Evolutionary conservation across 2,329 filamentous ascomycete genomes (phyloP), one percentile per base, ranked within the genome.

Genomic region (Monosporascus sp.): DNA sequence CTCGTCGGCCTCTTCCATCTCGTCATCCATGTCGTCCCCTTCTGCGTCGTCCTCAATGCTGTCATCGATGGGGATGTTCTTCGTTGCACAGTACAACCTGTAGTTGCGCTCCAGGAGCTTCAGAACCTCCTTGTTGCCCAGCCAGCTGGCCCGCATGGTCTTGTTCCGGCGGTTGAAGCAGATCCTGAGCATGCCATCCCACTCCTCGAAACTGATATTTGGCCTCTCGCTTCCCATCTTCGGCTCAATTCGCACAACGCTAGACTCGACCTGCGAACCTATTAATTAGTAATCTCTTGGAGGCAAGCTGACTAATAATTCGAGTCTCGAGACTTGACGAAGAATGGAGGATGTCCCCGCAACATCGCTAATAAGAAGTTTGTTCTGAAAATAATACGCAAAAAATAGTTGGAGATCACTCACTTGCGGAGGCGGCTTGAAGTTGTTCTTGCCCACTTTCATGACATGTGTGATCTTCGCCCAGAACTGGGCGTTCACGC

Each of bases 401-500:
- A 35, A 35, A 19, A 31, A 9, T 0, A 43, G 19, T 9, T 41
- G 17, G 40, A 5, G 14, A 14, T 9, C 3, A 14, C 40, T 24
- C 22, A 43, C 43, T 48, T 63, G 62, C 8, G 94, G 94, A 1
- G 94, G 93, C 0, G 94, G 94, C 57, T 90, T 91, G 80, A 97
- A 99, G 75, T 97, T 97, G 73, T 95, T 94, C 73, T 87, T 89
- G 59, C 92, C 91, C 46, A 97, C 93, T 74, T 96, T 96, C 86
- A 96, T 90, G 62, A 96, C 85, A 61, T 58, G 59, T 20, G 55
- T 58, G 48, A 59, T 60, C 59, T 55, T 84, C 63, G 87, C 84
- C 84, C 89, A 97, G 79, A 97, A 96, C 68, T 97, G 93, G 19
- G 89, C 90, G 65, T 97, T 97, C 54, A 96, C 93, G 1, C 84